Evolutionary conservation across 2,329 filamentous ascomycete species (phyloP), one percentile per base, ranked within the genome.

Genomic region (Arthrobotrys conoides): DNA sequence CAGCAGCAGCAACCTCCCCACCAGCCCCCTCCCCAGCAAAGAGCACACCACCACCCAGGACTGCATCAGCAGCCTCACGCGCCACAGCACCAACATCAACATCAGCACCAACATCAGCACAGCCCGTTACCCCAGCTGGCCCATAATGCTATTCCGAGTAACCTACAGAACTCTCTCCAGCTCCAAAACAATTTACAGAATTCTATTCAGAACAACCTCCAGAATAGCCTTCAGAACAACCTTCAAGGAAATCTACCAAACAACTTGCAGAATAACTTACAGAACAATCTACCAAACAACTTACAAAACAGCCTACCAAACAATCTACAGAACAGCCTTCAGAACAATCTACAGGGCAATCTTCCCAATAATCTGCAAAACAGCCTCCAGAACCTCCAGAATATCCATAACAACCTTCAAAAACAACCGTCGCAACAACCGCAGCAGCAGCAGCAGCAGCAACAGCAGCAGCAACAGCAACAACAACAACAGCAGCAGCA

Each of bases 51-150:
- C 18, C 81, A 81, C 71, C 79, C 80, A 10, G 80, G 80, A 16
- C 79, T 80, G 10, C 81, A 82, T n/a, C 80, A 80, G 22, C 81
- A 82, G 44, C 80, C 81, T 46, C 80, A 81, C 49, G 73, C 80
- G 41, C 76, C 78, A 10, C 80, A 80, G 63, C 71, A 71, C 10
- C 81, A 81, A 61, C 73, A 80, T 12, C 81, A 81, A 57, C 73
- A 80, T 12, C 48, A 51, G n/a, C 80, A 81, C n/a, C 81, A 76
- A 18, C 73, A 66, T 5, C 70, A 73, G 14, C 73, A 77, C 8
- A 77, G 73, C 30, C 73, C 67, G 24, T 46, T 78, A 5, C 75
- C 75, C 2, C 75, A 78, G 24, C 53, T 78, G 51, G 68, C 68
- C 18, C 75, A 78, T 48, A 71, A 68, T 27, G 63, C 57, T 8